Percentiles rank a stretch among this genome's conserved stretches.
Conservation (phyloP, 345 rosid genomes). For the Eucalyptus paniculata region DNA sequence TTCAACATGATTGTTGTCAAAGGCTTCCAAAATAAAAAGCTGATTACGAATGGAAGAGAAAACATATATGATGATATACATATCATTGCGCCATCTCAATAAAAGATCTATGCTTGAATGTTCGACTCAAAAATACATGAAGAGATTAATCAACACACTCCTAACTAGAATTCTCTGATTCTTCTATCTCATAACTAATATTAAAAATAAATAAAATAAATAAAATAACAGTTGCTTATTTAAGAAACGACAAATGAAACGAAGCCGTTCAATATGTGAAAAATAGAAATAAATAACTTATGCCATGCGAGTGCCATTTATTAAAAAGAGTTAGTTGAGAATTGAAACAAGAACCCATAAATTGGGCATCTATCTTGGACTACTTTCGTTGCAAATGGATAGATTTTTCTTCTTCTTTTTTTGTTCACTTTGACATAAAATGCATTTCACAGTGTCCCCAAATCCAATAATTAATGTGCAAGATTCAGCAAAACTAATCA, state of each 20-base stretch:
- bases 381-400: background rate
- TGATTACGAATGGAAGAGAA: background rate
- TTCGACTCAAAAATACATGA: background rate
- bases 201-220: background rate
- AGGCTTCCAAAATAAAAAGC: background rate
- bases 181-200: background rate
- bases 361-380: background rate
- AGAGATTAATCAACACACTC: background rate
- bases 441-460: background rate
- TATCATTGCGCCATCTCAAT: background rate
- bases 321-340: background rate
- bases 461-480: background rate
- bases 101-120: background rate
- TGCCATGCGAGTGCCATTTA: background rate
- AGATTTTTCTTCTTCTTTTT: background rate
- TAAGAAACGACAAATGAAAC: background rate
- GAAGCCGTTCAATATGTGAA: background rate
- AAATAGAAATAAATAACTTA: no score
- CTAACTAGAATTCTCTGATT: background rate
- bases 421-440: background rate
- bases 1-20: background rate
- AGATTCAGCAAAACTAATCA: background rate
- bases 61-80: background rate
- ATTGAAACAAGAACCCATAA: background rate
- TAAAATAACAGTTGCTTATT: background rate